Base-by-base conservation (phyloP, 169 alveolate genomes). In the Eimeria acervulina region DNA sequence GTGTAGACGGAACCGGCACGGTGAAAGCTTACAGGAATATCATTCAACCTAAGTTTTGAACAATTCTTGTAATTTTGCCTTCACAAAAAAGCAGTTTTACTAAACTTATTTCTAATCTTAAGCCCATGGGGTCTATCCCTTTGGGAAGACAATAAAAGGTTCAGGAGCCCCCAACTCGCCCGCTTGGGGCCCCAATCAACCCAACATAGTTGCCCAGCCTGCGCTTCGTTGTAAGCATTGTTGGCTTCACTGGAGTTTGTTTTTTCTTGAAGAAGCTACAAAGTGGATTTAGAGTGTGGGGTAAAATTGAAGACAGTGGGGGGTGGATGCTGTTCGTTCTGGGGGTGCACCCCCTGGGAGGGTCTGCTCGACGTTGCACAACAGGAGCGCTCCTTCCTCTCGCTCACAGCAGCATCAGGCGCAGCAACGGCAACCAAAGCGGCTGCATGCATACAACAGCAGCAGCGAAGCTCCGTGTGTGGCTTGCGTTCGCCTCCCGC, bases 241-340 rank as follows among this genome's bases (percentile, higher is more conserved):
- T 26, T 0, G 13, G 38, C 38, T 63, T 26, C 33, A 17, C 28
- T n/a, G 74, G 38, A n/a, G 19, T 21, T 59, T 63, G 38, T 63
- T n/a, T 23, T n/a, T 6, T 6, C 10, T 21, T n/a, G 10, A 63
- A 63, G 38, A n/a, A n/a, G 21, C 13, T 63, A 38, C 40, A 63
- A 63, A n/a, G 38, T 63, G 33, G 33, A 26, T n/a, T 21, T n/a
- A 63, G 40, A 38, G 38, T 21, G 2, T 63, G 74, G 36, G 33
- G 5, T n/a, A 26, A 63, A 3, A 15, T n/a, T 0, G 10, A 63
- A 8, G 74, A 63, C 74, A 38, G 5, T n/a, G 15, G 74, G 26
- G 74, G 74, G 21, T 63, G 74, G 74, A 63, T 63, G 74, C 74
- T 63, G 84, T 36, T 52, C 52, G 26, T 33, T 74, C 52, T 31